A percentile compares a stretch with the other conserved stretches of the same genome.
phyloP scores from a whole-genome alignment of 306 rosid species.

The Betula pendula region DNA sequence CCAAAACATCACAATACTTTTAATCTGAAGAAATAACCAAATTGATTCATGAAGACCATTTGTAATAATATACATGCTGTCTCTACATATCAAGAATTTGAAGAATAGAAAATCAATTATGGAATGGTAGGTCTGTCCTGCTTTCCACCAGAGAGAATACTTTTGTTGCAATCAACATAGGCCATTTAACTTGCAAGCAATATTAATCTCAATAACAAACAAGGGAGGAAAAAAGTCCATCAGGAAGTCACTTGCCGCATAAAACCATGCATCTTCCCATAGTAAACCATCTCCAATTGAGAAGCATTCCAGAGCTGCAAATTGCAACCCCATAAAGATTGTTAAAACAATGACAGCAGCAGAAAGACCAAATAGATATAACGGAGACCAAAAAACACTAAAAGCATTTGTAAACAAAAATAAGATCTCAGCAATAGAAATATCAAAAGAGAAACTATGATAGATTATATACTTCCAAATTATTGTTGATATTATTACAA shows the following conservation, averaged over 20 bases:
- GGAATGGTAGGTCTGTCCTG: neutral
- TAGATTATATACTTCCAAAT: slow-evolving; percentile 12
- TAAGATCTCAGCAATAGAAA: neutral
- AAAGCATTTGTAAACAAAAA: slow-evolving; percentile 14
- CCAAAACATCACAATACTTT: neutral
- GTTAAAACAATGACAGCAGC: slow-evolving; percentile 11
- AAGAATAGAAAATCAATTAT: neutral
- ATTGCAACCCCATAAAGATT: slow-evolving; percentile 18
- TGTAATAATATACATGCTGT: neutral
- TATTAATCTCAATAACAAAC: neutral
- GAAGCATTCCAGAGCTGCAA: slow-evolving; percentile 98
- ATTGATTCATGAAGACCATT: neutral
- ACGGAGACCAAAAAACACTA: neutral
- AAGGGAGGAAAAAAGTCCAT: slow-evolving; percentile 4
- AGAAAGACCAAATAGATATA: neutral
- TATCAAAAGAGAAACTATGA: slow-evolving; percentile 2
- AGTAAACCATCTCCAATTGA: slow-evolving; percentile 87
- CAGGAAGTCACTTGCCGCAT: slow-evolving; percentile 63
- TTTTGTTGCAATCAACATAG: neutral
- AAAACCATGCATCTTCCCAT: slow-evolving; percentile 97
- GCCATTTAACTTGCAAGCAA: slow-evolving; percentile 20
- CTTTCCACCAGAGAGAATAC: neutral
- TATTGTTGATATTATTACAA: neutral
- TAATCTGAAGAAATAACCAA: neutral
- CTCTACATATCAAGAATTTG: neutral